Conservation (phyloP, 1,284 basidiomycete species). For the Takashimella tepidaria region DNA sequence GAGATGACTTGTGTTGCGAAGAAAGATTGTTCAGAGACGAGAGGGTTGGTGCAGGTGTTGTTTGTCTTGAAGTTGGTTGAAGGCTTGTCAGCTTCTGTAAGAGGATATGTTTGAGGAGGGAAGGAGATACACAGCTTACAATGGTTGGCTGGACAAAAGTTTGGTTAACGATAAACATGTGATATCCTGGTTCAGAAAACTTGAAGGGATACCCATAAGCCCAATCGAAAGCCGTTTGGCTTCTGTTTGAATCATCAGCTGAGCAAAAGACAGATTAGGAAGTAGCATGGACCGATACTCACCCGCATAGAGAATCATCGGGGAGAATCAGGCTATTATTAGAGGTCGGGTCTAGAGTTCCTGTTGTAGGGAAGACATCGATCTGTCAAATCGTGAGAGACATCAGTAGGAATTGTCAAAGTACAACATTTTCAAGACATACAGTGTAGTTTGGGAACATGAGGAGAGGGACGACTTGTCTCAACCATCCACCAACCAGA, state of each 20-base stretch:
- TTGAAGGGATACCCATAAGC: constrained; percentile 29
- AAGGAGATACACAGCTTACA: constrained; percentile 17
- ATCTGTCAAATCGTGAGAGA: constrained; percentile 24
- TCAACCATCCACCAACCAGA: constrained; percentile 37
- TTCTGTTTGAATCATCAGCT: no score
- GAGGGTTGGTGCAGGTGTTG: constrained; percentile 31
- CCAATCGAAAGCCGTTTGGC: constrained; percentile 14
- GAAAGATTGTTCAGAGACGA: constrained; percentile 31
- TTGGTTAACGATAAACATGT: constrained; percentile 46
- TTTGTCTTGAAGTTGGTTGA: constrained; percentile 7
- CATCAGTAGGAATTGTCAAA: no score
- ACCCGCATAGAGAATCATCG: constrained; percentile 37
- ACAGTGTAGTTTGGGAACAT: constrained; percentile 38
- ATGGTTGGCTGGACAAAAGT: constrained; percentile 40
- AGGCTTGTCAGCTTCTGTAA: no score
- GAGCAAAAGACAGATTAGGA: no score
- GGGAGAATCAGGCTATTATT: constrained; percentile 13
- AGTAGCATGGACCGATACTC: constrained; percentile 5
- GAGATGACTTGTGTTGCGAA: constrained; percentile 40
- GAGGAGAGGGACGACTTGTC: constrained; percentile 37
- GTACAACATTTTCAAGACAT: background rate
- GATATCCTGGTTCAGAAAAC: constrained; percentile 40
- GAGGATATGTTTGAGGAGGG: background rate
- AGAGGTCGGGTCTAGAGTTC: constrained; percentile 22
- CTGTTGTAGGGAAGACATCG: constrained; percentile 28